Evolutionary conservation across 768 basidiomycete genomes (phyloP), one percentile per base, ranked within the genome.

Genomic region (Boletus rex-veris): DNA sequence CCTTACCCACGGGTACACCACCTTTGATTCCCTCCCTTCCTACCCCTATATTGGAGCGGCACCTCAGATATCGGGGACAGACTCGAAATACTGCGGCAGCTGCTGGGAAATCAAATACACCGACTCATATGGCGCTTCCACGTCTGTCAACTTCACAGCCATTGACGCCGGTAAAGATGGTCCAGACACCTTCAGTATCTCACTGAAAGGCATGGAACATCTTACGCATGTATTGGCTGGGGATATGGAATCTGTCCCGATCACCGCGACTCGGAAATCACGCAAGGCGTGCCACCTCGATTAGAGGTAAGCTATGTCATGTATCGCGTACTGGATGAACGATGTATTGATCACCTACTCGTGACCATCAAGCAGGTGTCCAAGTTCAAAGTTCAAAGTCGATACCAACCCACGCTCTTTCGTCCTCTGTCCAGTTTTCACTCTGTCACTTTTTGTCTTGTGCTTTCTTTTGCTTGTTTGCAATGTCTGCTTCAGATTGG

Each of bases 91-190:
- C 38, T 87, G 85, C 60, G 83, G 83, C 3, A 75, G 75, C 19
- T 86, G 85, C 67, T 87, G 82, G 82, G 50, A 74, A 55, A 64
- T 86, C 57, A 76, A 78, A 8, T 85, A 75, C 67, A 72, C 73
- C 38, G 15, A 54, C 48, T 33, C 55, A 7, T 48, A 62, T 9
- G 72, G 72, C 6, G 57, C 53, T 2, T 65, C 62, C 21, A 74
- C 56, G 52, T 76, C 64, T 50, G 73, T 84, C 65, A 76, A 75
- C 41, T 63, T 85, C 12, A 66, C 80, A 4, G 84, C 78, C 2
- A 68, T 87, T 31, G 83, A 86, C 58, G 70, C 75, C 38, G 73
- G 81, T 5, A 58, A 60, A 16, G 7, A 28, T 9, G 11, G 15
- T 10, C 2, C 6, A 19, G 56, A 63, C 0, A 72, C 68, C 5